Evolutionary conservation across 495 filamentous ascomycete species (phyloP).

Genomic region (Cercophora samala): DNA sequence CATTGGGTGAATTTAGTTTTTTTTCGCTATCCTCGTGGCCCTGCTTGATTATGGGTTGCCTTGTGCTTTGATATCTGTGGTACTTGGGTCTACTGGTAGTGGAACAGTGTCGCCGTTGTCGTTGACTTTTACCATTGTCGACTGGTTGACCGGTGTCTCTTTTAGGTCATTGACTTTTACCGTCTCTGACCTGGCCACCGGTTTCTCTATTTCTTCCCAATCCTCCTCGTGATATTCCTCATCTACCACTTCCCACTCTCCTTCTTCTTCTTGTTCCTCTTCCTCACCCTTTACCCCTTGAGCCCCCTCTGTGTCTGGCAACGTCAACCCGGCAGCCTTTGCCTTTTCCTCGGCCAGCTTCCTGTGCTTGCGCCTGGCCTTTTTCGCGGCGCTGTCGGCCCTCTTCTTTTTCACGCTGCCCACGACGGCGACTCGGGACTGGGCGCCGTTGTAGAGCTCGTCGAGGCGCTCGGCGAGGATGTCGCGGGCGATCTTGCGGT

Average conservation of each 20-base stretch:
- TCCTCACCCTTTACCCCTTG: constrained; percentile 11
- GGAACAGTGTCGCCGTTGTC: too few species aligned
- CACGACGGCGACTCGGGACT: constrained; percentile 44
- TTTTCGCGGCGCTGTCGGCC: constrained; percentile 49
- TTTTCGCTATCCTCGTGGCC: neutral
- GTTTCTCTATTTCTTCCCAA: neutral
- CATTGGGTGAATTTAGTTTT: constrained; percentile 1
- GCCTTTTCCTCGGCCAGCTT: constrained; percentile 43
- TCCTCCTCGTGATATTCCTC: neutral
- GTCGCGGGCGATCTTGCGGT: constrained; percentile 79
- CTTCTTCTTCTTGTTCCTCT: constrained; percentile 14
- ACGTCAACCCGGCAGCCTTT: constrained; percentile 11
- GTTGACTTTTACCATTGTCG: too few species aligned
- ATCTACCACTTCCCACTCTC: neutral
- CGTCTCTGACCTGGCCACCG: neutral
- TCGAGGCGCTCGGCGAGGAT: constrained; percentile 78
- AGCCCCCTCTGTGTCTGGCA: constrained; percentile 14
- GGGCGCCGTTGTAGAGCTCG: constrained; percentile 49
- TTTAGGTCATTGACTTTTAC: neutral
- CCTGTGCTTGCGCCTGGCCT: constrained; percentile 48
- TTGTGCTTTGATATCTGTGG: too few species aligned
- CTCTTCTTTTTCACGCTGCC: constrained; percentile 45
- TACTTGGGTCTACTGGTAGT: too few species aligned
- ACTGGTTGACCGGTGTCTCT: neutral
- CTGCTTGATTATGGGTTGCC: neutral